A percentile compares a stretch with the other conserved stretches of the same genome.
Conservation (phyloP, 2,329 filamentous ascomycete species). For the Pseudocercospora vitis region DNA sequence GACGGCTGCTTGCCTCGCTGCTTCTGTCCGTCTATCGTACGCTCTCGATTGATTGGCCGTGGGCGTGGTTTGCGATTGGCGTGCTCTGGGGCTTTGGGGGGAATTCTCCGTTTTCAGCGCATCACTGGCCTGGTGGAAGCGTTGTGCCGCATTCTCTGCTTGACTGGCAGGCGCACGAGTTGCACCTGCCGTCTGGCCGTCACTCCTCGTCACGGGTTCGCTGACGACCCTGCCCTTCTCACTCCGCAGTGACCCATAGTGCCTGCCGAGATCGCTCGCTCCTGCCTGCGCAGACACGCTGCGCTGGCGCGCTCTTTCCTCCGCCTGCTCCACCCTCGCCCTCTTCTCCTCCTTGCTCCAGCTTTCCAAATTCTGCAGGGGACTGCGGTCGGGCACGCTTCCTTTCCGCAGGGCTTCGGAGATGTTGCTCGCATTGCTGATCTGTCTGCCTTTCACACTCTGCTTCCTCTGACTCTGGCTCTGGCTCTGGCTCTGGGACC, state of each 20-base stretch:
- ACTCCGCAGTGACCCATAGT: constrained; percentile 22
- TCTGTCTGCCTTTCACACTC: constrained; percentile 23
- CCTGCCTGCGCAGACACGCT: constrained; percentile 18
- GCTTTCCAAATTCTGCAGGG: constrained; percentile 88
- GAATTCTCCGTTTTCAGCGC: constrained; percentile 23
- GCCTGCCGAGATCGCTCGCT: constrained; percentile 22
- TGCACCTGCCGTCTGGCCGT: constrained; percentile 18
- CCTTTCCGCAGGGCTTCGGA: constrained; percentile 39
- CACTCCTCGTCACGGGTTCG: constrained; percentile 25
- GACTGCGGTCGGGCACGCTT: constrained; percentile 79
- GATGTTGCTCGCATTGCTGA: constrained; percentile 26
- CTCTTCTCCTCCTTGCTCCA: constrained; percentile 96
- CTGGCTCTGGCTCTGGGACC: constrained; percentile 12
- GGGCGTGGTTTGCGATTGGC: constrained; percentile 8
- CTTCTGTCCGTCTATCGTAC: constrained; percentile 15
- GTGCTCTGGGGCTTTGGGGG: constrained; percentile 8
- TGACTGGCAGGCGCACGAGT: constrained; percentile 16
- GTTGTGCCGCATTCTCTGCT: constrained; percentile 15
- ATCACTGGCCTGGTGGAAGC: constrained; percentile 24
- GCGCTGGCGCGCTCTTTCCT: constrained; percentile 67
- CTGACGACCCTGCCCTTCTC: constrained; percentile 32
- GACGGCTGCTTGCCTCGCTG: background rate
- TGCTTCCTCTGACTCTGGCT: constrained; percentile 2
- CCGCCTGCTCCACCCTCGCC: constrained; percentile 78
- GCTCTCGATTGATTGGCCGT: constrained; percentile 18